Evolutionary conservation across 2,329 filamentous ascomycete genomes (phyloP), one percentile per base, ranked within the genome.

Genomic region (Aspergillus sp.): DNA sequence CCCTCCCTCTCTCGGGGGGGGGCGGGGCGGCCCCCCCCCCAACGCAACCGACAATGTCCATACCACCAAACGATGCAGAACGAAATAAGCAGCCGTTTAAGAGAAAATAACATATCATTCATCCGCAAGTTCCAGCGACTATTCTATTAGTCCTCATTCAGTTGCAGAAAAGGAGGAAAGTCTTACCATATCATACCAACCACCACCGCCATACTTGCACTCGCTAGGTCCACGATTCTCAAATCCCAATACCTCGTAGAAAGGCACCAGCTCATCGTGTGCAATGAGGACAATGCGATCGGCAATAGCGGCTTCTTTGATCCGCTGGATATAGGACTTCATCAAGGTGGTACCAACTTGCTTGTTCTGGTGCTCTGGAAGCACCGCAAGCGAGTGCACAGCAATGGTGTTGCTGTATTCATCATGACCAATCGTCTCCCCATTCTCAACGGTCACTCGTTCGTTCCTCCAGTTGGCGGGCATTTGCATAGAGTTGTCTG

Each of bases 161-260:
- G 2, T n/a, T 22, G 45, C 25, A 44, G 13, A 22, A 15, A 22
- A 15, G 32, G 15, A 43, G 38, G 25, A 5, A 42, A 46, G 50
- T 54, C 75, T 66, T 65, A 90, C 86, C 87, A 95, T 83, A 64
- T 93, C 84, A 57, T 81, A 77, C 89, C 90, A 95, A 15, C 82
- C 84, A 27, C 88, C 87, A 33, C 88, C 88, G 17, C 84, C 86
- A 69, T 89, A 90, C 49, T 79, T 74, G 44, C 81, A 84, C 50
- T 79, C 71, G 65, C 88, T 93, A 44, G 76, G 72, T 0, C 90
- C 88, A 25, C 76, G 68, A 56, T 84, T 80, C 55, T 73, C 73
- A 64, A 93, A 95, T 0, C 88, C 82, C 56, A 88, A 78, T n/a
- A 77, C 77, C 63, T 84, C 78, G 64, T 95, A 96, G 65, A 86